Evolutionary conservation across 169 alveolate species (phyloP).

Genomic region (Plasmodium cynomolgi): DNA sequence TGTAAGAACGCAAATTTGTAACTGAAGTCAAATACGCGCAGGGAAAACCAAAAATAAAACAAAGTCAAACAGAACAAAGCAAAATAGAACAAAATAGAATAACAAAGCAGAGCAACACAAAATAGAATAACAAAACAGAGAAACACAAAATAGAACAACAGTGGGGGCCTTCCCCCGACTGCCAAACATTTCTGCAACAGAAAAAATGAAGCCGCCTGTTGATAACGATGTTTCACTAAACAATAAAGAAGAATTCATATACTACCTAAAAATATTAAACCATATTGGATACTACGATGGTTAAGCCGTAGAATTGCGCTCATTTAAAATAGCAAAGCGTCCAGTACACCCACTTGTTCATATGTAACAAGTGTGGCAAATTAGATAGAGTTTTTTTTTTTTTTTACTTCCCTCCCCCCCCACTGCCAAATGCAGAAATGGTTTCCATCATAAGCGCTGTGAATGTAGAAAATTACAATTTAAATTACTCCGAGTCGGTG

Average conservation of each 20-base stretch:
- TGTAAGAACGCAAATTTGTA: not conserved
- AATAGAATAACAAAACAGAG: not conserved
- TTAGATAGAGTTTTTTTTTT: not conserved
- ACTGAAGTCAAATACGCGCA: not conserved
- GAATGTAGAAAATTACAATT: constrained; percentile 47
- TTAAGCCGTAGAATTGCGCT: constrained; percentile 12
- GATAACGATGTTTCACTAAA: constrained; percentile 14
- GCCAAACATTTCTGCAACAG: not conserved
- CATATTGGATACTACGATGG: constrained; percentile 72
- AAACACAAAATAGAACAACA: not conserved
- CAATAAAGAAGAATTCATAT: constrained; percentile 65
- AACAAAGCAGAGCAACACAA: not conserved
- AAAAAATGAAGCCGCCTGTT: constrained; percentile 42
- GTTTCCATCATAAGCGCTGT: constrained; percentile 30
- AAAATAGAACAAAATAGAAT: not conserved
- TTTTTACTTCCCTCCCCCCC: not conserved
- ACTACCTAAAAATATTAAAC: constrained; percentile 62
- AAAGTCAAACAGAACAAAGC: not conserved
- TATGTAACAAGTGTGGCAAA: not conserved
- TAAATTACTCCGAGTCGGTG: constrained; percentile 44
- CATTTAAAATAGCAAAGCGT: not conserved
- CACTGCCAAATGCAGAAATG: constrained; percentile 19
- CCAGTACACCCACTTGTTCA: not conserved
- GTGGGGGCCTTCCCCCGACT: not conserved
- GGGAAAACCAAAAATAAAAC: not conserved